Evolutionary conservation across 1,284 basidiomycete genomes (phyloP), one percentile per base, ranked within the genome.

Genomic region (Peniophora sp.): DNA sequence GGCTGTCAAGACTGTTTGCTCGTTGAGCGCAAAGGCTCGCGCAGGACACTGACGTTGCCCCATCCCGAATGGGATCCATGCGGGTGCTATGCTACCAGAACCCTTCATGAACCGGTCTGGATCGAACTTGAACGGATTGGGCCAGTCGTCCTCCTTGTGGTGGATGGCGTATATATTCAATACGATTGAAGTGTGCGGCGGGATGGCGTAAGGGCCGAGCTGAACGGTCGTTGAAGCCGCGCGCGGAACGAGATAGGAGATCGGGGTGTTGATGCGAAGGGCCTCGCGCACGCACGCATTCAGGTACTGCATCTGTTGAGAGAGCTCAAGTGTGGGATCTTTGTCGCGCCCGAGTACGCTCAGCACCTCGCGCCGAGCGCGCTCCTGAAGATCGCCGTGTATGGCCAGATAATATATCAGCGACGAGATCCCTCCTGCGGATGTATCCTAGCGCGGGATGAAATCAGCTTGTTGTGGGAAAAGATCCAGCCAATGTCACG

Each of bases 251-350:
- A 63, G 62, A 43, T 55, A 53, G 24, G 59, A 56, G 27, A 64
- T 61, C 2, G 64, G 62, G 2, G 60, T 64, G 54, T 67, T 68
- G 55, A 64, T 60, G 22, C 65, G 64, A 46, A 69, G 52, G 2
- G 67, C 50, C 52, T 68, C 67, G 36, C 64, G 60, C 49, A 69
- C 62, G 55, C 64, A 64, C 18, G 67, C 66, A 45, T 59, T 55
- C 11, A 65, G 49, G 48, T 57, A 62, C 1, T 62, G 64, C 37
- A 62, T 60, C 37, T 47, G 51, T 14, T 52, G 41, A 22, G 64
- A 54, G 22, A 59, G 59, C 23, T 60, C 62, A 2, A 59, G 47
- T 17, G 58, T 57, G 18, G 64, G 63, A 3, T 57, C 56, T n/a
- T 52, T 52, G 37, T 56, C 47, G 23, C 50, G 47, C 17, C 52